Evolutionary conservation across 306 rosid species (phyloP), one percentile per base, ranked within the genome.

Genomic region (Aeschynomene evenia): DNA sequence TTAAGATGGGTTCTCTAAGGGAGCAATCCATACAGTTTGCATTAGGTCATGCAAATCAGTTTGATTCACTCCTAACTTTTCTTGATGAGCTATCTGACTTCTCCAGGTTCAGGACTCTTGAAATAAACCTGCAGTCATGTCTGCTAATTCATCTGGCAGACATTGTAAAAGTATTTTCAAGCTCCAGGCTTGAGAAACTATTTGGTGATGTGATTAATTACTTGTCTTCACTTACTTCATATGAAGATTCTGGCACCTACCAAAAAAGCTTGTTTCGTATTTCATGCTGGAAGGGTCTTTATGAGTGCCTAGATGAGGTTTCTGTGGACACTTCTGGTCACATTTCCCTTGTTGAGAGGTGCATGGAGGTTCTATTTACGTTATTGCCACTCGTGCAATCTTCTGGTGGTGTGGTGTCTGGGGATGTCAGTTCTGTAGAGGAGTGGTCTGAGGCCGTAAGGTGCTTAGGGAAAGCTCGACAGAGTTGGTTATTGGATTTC

Each of bases 251-350:
- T 43, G 72, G 63, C 63, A 37, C 80, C 70, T 39, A 70, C 79
- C 77, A 77, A 57, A 84, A 72, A 57, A 82, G 75, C 55, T 70
- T 84, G 72, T 72, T 94, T 21, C 29, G 85, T 20, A 75, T 71
- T 66, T 85, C 97, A 28, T 90, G 90, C 81, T 94, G 98, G 98
- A 94, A 94, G 81, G 98, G 97, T 73, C 85, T 94, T 63, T 74
- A 37, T 66, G 79, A 81, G 71, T 88, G 91, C 79, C 80, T 94
- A 40, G 87, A 88, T 51, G 96, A 85, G 50, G 96, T 82, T 70
- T 84, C 94, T 28, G 68, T 84, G 16, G 86, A 84, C 67, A 80
- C 88, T 50, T 77, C 85, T 31, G 85, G 75, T 72, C 69, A 81
- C 84, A 79, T 84, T 72, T 79, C 81, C 65, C 83, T 73, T 61